These are phyloP conservation scores for Podaxis sp. DNA, from an alignment of 768 basidiomycete species.

Conservation along the genomic window DNA sequence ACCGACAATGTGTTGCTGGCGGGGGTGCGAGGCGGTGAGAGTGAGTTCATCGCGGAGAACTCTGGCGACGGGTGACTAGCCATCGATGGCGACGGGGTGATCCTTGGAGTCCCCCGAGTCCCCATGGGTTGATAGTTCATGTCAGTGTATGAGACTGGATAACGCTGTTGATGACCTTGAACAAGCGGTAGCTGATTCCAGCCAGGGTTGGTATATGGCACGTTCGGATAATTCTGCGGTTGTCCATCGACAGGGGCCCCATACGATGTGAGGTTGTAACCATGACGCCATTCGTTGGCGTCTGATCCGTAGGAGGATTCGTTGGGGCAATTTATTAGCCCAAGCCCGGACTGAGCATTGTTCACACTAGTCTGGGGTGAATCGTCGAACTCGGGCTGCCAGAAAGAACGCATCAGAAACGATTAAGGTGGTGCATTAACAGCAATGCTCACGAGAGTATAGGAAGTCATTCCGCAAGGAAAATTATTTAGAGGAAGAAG, in stretches of 20 bases:
- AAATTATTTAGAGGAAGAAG: conserved; percentile 8
- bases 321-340: background rate
- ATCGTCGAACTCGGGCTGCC: conserved; percentile 3
- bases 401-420: background rate
- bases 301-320: conserved; percentile 13
- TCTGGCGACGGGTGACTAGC: conserved; percentile 2
- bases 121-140: conserved; percentile 1
- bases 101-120: background rate
- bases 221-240: background rate
- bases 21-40: conserved; percentile 9
- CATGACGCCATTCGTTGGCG: conserved; percentile 3
- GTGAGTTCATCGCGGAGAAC: background rate
- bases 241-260: background rate
- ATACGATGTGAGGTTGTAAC: background rate
- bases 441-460: conserved; percentile 1
- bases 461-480: conserved; percentile 5
- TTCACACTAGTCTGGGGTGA: background rate
- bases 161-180: background rate
- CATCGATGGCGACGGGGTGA: background rate
- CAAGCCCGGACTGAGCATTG: conserved; percentile 1
- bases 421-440: background rate
- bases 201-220: background rate
- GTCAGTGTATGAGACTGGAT: background rate
- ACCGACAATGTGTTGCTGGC: conserved; percentile 5
- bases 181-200: background rate